These are phyloP conservation scores for Steccherinum ochraceum DNA, from an alignment of 768 basidiomycete genomes.

Conservation along the genomic window DNA sequence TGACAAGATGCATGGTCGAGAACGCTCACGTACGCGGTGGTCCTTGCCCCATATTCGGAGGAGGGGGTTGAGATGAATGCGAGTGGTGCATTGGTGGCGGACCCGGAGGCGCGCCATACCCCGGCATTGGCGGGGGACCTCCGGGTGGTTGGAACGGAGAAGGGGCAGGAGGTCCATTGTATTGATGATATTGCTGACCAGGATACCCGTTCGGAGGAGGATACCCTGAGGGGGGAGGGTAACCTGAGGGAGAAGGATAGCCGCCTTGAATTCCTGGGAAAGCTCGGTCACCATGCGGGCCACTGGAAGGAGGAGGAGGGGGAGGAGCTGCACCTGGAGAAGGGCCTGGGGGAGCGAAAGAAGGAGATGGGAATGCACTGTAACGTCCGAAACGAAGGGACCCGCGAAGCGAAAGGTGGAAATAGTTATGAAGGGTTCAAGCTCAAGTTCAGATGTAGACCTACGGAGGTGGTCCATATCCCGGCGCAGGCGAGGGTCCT, in stretches of 20 bases:
- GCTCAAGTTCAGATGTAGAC: too few species aligned
- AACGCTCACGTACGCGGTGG: conserved; percentile 16
- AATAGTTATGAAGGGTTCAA: too few species aligned
- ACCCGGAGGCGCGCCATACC: conserved; percentile 6
- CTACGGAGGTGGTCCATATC: conserved; percentile 1
- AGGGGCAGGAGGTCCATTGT: conserved; percentile 1
- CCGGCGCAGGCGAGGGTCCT: background rate
- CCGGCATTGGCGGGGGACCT: too few species aligned
- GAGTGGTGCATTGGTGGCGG: conserved; percentile 8
- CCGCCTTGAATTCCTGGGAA: background rate
- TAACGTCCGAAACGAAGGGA: background rate
- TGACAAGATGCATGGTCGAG: background rate
- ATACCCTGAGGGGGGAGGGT: background rate
- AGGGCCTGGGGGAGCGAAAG: conserved; percentile 15
- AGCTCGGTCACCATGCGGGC: background rate
- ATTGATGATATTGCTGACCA: background rate
- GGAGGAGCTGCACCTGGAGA: conserved; percentile 9
- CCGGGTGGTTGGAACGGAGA: too few species aligned
- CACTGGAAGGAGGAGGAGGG: conserved; percentile 4
- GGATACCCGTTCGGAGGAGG: background rate
- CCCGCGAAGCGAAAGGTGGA: conserved; percentile 3
- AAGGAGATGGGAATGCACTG: background rate
- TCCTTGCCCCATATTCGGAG: conserved; percentile 3
- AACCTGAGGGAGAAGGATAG: background rate
- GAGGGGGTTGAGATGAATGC: conserved; percentile 2